Evolutionary conservation across 441 rosid species (phyloP), one percentile per base, ranked within the genome.

Genomic region (Kokia cookei): DNA sequence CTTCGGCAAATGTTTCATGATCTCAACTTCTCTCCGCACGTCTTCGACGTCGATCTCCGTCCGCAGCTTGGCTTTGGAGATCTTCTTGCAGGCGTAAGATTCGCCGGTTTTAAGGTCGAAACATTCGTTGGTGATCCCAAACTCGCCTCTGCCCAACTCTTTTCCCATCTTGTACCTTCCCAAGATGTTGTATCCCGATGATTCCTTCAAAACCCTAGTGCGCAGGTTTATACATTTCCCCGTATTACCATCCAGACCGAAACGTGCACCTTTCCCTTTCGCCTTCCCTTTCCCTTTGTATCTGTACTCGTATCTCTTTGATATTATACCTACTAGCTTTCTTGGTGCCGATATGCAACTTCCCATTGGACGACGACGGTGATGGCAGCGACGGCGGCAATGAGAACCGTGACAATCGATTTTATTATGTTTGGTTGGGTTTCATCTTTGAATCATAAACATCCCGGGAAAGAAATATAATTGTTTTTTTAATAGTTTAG

Each of bases 131-230:
- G 97, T 92, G 73, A 94, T 72, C 17, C 97, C 99, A n/a, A 94
- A 94, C 78, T 94, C 94, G 1, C 97, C 99, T 3, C 97, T 84
- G 26, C 97, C 99, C 13, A 93, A 59, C 51, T 94, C 99, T 76
- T 81, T 86, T 2, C 68, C 94, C 1, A 90, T n/a, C 12, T 73
- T 75, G 65, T 92, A 92, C 63, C 73, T 84, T 26, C 89, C 90
- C 8, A 55, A 71, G 29, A 94, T 82, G 55, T 85, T 82, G 35
- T 79, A 78, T 0, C 85, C 90, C 11, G 77, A 32, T 0, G 93
- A 85, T 37, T 86, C 82, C 1, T 78, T 83, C 65, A 94, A 76
- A 74, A 92, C 84, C 32, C 60, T 55, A 74, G 74, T 73, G 40
- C 22, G 72, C 43, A 74, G 65, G 69, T 29, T 60, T 66, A 4